Base-by-base conservation (phyloP, 2,329 filamentous ascomycete genomes). In the Beauveria caledonica region DNA sequence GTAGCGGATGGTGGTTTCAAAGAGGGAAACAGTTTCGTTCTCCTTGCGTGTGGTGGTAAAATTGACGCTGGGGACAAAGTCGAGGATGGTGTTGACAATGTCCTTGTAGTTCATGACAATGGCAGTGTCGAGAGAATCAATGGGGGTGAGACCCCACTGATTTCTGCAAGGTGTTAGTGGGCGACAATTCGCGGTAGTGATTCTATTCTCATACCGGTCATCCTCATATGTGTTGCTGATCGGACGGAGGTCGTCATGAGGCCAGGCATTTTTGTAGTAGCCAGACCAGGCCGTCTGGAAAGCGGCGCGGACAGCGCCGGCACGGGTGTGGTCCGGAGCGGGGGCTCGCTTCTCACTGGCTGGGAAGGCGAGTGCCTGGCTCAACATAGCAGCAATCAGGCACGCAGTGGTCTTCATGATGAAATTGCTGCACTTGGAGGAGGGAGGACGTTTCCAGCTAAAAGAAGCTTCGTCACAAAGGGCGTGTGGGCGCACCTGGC, bases 1-100 rank as follows among this genome's bases (percentile, higher is more conserved):
- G 68, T 96, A 96, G 29, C 92, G 86, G 68, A 96, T 96, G 0
- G 90, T 96, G 0, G 90, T 95, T 74, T 96, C 92, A 68, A 96
- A 96, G 8, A 96, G 74, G 42, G 88, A 93, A 53, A 96, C 85
- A 10, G 78, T 73, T 1, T 78, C 72, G 2, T 77, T 68, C 3
- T 55, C 58, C 54, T 63, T 60, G 4, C 64, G 61, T 1, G 87
- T 89, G 11, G 78, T 76, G 46, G 80, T 80, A 68, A 90, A 96
- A 72, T 95, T 78, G 67, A 95, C 87, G 0, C 74, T 82, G 0
- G 84, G 80, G 50, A 96, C 82, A 69, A 86, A 86, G 6, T 87
- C 77, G 21, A 96, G 73, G 64, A 95, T 92, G 58, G 85, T 77
- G 46, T 86, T 76, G 15, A 94, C 85, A 25, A 89, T 84, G 17